Base-by-base conservation (phyloP, 2,329 filamentous ascomycete genomes). In the Boeremia lycopersici region DNA sequence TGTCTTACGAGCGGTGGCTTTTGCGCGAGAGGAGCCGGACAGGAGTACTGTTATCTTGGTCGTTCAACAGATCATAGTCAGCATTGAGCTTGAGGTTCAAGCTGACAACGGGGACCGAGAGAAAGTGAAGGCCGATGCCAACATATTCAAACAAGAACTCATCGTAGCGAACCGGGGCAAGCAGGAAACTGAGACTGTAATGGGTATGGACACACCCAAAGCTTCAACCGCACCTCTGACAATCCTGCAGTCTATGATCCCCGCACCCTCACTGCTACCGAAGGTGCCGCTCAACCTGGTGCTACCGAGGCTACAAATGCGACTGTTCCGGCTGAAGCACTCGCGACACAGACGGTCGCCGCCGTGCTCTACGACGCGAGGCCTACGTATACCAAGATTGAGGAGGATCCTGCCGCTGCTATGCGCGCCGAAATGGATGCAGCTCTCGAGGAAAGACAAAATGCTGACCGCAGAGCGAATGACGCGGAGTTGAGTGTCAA, bases 101-200 rank as follows among this genome's bases (percentile, higher is more conserved):
- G 30, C 26, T 15, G 44, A 48, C 4, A 12, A 44, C 13, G 17
- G 30, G 13, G 41, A 30, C 6, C 4, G 11, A 26, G 43, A 42
- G 43, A 42, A 17, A 15, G 42, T 13, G 13, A 38, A 31, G 25
- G 4, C 38, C 10, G 41, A 40, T n/a, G 23, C 40, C 9, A 39
- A 29, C 12, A 11, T 54, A 6, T 54, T 48, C 34, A 48, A 54
- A 30, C 51, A 54, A 19, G 51, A 48, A 25, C 40, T 35, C 9
- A 8, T 54, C 2, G 51, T 54, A 7, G 51, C 51, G 6, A 54
- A 54, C 17, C 23, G 51, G 1, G 51, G 51, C 19, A 54, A 45
- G 34, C 40, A 35, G 11, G 34, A 45, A 30, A 55, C 52, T 1
- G 28, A 46, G 30, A 55, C 52, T 1, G 40, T 55, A 9, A 35